phyloP scores from a whole-genome alignment of 2,329 filamentous ascomycete species.

The Neophaeococcomyces mojaviensis region DNA sequence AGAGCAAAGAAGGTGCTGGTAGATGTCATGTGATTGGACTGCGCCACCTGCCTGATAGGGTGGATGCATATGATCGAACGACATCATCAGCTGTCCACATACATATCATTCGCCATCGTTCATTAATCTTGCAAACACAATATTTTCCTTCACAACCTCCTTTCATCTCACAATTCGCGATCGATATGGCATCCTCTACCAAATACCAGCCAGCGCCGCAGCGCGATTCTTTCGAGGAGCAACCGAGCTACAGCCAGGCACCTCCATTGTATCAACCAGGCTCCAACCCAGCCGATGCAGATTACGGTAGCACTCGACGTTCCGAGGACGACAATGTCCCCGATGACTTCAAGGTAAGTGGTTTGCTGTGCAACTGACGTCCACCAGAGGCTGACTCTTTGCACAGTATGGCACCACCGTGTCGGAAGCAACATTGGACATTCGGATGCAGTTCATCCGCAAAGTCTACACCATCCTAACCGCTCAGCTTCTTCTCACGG shows the following conservation, averaged over 20 bases:
- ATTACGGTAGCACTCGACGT: slow-evolving; percentile 51
- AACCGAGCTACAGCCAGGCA: slow-evolving; percentile 58
- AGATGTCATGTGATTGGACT: no score
- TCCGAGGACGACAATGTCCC: slow-evolving; percentile 84
- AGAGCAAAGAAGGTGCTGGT: no score
- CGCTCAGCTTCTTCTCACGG: slow-evolving; percentile 83
- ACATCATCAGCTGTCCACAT: no score
- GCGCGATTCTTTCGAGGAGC: slow-evolving; percentile 74
- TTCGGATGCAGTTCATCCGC: slow-evolving; percentile 91
- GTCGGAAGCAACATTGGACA: slow-evolving; percentile 86
- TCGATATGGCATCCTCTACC: slow-evolving; percentile 33
- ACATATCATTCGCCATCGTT: no score
- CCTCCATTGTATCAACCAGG: slow-evolving; percentile 73
- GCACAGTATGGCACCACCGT: slow-evolving; percentile 83
- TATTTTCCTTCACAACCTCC: no score
- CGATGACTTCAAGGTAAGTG: slow-evolving; percentile 83
- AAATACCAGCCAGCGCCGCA: slow-evolving; percentile 80
- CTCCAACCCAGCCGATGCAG: slow-evolving; percentile 52
- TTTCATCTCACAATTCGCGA: not conserved
- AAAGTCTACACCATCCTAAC: slow-evolving; percentile 98
- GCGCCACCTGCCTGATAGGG: no score
- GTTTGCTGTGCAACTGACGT: not conserved
- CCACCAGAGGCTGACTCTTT: slow-evolving; percentile 7
- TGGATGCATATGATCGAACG: no score
- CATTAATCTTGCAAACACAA: no score